phyloP scores from a whole-genome alignment of 371 early-diverging fungal genomes.

The Mortierella sp. region DNA sequence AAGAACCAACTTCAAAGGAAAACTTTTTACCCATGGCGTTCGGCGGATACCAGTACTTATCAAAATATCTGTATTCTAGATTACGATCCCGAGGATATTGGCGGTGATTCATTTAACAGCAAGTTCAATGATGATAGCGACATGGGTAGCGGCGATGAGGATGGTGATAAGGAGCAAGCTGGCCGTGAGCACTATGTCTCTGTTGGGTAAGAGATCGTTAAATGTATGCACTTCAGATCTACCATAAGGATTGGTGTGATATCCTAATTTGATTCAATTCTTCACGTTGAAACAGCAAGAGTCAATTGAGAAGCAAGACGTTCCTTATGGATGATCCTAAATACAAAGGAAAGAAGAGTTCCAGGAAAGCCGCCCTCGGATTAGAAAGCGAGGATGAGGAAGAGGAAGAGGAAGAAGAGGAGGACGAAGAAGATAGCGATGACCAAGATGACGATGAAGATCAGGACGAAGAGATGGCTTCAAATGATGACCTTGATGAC shows the following conservation, averaged over 20 bases:
- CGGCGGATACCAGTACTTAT: neutral
- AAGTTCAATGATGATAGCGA: constrained; percentile 63
- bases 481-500: constrained; percentile 54
- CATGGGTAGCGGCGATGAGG: constrained; percentile 61
- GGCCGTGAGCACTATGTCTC: constrained; percentile 78
- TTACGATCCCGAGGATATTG: constrained; percentile 75
- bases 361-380: constrained; percentile 72
- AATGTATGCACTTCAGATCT: neutral
- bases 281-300: constrained; percentile 59
- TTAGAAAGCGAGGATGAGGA: constrained; percentile 61
- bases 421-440: constrained; percentile 39
- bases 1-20: constrained; percentile 6
- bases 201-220: constrained; percentile 65
- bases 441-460: constrained; percentile 61
- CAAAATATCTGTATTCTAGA: constrained; percentile 43
- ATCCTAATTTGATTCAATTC: neutral
- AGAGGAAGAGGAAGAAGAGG: constrained; percentile 49
- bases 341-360: constrained; percentile 78
- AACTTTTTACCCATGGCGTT: neutral
- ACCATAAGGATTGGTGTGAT: neutral
- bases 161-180: constrained; percentile 55
- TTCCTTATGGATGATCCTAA: constrained; percentile 81
- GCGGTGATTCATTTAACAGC: constrained; percentile 59
- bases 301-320: constrained; percentile 73
- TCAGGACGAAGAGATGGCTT: constrained; percentile 45